phyloP scores from a whole-genome alignment of 2,329 filamentous ascomycete genomes.

The Pezicula rhizophila region DNA sequence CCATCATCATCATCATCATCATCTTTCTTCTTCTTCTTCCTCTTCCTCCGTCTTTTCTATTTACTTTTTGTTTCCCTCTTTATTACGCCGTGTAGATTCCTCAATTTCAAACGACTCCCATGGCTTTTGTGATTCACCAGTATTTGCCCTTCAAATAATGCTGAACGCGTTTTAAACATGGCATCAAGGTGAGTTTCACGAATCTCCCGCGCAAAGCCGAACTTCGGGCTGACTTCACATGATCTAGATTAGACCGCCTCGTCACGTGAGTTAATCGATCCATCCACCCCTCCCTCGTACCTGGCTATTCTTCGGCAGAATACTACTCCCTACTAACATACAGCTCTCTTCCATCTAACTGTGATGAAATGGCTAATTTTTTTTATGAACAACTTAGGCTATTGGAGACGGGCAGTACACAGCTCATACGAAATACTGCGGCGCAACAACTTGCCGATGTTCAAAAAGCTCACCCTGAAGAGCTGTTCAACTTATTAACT shows the following conservation, averaged over 20 bases:
- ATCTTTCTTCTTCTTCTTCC: no score
- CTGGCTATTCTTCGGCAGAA: not conserved
- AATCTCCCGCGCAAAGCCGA: not conserved
- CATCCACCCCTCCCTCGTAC: not conserved
- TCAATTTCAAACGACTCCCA: not conserved
- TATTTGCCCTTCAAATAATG: conserved; percentile 18
- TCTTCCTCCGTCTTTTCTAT: no score
- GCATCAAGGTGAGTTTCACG: conserved; percentile 27
- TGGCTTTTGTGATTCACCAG: not conserved
- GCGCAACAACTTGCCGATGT: conserved; percentile 96
- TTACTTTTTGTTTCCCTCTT: no score
- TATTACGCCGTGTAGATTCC: no score
- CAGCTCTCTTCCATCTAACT: not conserved
- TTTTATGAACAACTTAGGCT: conserved; percentile 50
- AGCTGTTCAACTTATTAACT: conserved; percentile 90
- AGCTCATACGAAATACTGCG: conserved; percentile 91
- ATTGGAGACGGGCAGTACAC: conserved; percentile 94
- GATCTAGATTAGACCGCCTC: conserved; percentile 68
- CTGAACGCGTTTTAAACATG: conserved; percentile 22
- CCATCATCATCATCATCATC: no score
- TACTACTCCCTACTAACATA: not conserved
- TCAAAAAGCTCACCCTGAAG: conserved; percentile 96
- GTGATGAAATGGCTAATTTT: conserved; percentile 26
- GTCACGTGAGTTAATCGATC: conserved; percentile 64
- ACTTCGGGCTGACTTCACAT: conserved; percentile 18